These are phyloP conservation scores for Hypoxylon perforatum DNA, from an alignment of 495 filamentous ascomycete species.

Conservation along the genomic window DNA sequence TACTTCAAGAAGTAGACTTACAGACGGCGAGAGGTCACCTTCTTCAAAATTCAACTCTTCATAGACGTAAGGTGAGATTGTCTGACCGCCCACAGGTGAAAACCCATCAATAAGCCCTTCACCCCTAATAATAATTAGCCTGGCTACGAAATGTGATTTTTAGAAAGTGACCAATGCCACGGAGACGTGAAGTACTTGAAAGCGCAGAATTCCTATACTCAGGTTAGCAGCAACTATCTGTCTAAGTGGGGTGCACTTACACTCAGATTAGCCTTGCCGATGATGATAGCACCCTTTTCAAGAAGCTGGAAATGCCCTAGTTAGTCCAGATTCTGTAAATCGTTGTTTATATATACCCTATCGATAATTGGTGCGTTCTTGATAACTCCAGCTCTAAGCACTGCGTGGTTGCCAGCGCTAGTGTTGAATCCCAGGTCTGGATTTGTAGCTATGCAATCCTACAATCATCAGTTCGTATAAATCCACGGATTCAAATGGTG, in stretches of 20 bases:
- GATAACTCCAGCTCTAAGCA: too few relatives aligned
- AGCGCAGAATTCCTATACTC: too few relatives aligned
- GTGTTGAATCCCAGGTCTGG: neutral
- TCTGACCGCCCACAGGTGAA: constrained; percentile 27
- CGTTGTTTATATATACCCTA: too few relatives aligned
- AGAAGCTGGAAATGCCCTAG: too few relatives aligned
- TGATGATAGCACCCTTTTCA: too few relatives aligned
- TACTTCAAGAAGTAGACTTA: constrained; percentile 14
- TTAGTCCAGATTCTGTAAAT: too few relatives aligned
- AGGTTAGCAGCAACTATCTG: too few relatives aligned
- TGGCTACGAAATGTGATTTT: neutral
- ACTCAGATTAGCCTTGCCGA: too few relatives aligned
- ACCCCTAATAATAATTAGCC: constrained; percentile 7
- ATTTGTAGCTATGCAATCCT: constrained; percentile 11
- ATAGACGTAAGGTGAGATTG: constrained; percentile 29
- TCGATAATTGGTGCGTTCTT: too few relatives aligned
- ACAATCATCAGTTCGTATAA: neutral
- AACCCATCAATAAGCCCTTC: constrained; percentile 23
- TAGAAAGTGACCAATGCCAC: neutral
- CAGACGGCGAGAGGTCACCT: neutral
- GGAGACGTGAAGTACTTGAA: neutral
- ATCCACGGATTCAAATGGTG: neutral
- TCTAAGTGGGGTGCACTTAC: too few relatives aligned
- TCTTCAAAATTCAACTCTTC: constrained; percentile 39
- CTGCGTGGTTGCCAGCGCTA: too few relatives aligned